Conservation (phyloP, 2,329 filamentous ascomycete genomes). For the Exophiala lecanii-corni region DNA sequence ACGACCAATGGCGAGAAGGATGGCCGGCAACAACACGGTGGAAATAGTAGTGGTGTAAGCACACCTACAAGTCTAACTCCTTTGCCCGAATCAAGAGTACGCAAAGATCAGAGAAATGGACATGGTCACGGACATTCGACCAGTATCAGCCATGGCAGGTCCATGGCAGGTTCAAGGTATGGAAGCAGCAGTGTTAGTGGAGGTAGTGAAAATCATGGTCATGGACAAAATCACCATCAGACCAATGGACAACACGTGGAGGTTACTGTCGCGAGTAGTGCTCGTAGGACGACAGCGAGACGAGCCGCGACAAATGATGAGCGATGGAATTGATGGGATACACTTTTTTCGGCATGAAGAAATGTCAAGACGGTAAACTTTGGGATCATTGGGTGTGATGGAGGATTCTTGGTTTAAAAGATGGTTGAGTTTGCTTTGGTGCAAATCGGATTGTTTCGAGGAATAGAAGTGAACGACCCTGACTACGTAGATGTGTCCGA, state of each 20-base stretch:
- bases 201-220: constrained; percentile 1
- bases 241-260: constrained; percentile 13
- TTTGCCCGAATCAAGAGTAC: constrained; percentile 17
- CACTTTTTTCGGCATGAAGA: too few species aligned
- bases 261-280: constrained; percentile 11
- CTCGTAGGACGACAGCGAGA: constrained; percentile 1
- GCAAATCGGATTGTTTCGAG: too few species aligned
- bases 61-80: constrained; percentile 19
- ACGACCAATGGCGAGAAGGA: constrained; percentile 7
- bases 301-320: constrained; percentile 14
- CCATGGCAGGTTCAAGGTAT: neutral
- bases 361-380: too few species aligned
- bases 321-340: constrained; percentile 17
- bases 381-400: too few species aligned
- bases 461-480: too few species aligned
- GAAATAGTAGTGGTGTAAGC: constrained; percentile 15
- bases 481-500: too few species aligned
- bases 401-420: too few species aligned
- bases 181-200: neutral
- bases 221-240: constrained; percentile 5
- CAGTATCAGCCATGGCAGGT: constrained; percentile 13
- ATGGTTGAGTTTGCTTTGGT: too few species aligned
- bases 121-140: constrained; percentile 10
- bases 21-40: constrained; percentile 5
- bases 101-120: constrained; percentile 14